These are phyloP conservation scores for Ganoderma resinaceum DNA, from an alignment of 1,284 basidiomycete species.

Conservation along the genomic window DNA sequence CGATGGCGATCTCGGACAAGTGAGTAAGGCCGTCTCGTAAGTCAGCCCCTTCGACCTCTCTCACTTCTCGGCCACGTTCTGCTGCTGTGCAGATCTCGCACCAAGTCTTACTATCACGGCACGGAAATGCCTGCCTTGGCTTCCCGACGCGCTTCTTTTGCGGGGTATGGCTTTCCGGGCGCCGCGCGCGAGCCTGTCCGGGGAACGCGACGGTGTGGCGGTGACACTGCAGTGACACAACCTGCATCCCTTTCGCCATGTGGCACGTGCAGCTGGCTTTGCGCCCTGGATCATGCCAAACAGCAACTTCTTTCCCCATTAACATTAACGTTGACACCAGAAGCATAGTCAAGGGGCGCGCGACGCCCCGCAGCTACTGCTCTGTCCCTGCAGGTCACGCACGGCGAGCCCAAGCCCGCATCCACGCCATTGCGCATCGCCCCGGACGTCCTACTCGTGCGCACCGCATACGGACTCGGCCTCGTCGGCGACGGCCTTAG, in stretches of 20 bases:
- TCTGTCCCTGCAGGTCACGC: background rate
- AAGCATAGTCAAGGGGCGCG: background rate
- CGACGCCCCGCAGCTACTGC: background rate
- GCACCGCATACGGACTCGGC: constrained; percentile 16
- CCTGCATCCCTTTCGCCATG: background rate
- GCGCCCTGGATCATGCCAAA: background rate
- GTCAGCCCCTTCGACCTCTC: background rate
- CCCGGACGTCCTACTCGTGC: constrained; percentile 1
- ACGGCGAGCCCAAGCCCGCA: background rate
- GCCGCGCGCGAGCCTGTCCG: background rate
- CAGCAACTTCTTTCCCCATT: background rate
- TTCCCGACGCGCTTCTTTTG: background rate
- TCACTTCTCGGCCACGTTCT: background rate
- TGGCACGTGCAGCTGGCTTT: background rate
- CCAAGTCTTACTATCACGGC: background rate
- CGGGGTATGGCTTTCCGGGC: background rate
- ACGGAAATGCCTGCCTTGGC: background rate
- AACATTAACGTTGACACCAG: background rate
- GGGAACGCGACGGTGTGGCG: background rate
- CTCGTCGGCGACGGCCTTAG: constrained; percentile 6
- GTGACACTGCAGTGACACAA: too few relatives aligned
- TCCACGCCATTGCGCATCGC: constrained; percentile 9
- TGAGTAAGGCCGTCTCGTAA: background rate
- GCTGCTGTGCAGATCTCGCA: background rate
- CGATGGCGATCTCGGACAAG: constrained; percentile 16